phyloP scores from a whole-genome alignment of 257 asterid genomes.

The Solanum chilense region DNA sequence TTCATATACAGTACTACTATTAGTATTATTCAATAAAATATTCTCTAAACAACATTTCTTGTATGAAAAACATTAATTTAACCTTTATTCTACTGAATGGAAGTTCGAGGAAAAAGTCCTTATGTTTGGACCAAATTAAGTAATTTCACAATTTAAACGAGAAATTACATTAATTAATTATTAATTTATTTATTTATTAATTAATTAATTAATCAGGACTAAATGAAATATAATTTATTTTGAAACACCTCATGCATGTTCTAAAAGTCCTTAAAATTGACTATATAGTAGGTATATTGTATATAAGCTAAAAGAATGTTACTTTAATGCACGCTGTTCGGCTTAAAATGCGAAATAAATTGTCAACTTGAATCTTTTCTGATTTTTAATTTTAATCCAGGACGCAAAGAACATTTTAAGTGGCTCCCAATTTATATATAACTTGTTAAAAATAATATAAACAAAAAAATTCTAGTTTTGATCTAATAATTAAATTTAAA shows the following conservation, averaged over 20 bases:
- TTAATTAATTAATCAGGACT: no score
- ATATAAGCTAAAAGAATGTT: not conserved
- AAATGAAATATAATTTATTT: no score
- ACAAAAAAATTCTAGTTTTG: not conserved
- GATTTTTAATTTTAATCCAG: not conserved
- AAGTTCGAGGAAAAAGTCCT: not conserved
- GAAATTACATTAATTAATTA: not conserved
- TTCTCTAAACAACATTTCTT: not conserved
- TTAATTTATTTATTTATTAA: no score
- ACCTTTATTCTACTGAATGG: not conserved
- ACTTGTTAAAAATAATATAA: not conserved
- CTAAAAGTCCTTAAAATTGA: not conserved
- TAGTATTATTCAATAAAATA: not conserved
- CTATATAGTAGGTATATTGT: not conserved
- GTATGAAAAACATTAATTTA: not conserved
- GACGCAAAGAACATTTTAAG: not conserved
- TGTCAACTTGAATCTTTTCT: not conserved
- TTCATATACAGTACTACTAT: not conserved
- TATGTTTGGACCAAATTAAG: not conserved
- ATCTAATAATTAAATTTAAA: not conserved
- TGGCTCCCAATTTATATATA: not conserved
- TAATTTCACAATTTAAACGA: not conserved
- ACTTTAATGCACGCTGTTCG: not conserved
- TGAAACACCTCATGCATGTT: not conserved
- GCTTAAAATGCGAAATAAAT: not conserved